Evolutionary conservation across 768 basidiomycete genomes (phyloP).

Genomic region (Phylloporus sp.): DNA sequence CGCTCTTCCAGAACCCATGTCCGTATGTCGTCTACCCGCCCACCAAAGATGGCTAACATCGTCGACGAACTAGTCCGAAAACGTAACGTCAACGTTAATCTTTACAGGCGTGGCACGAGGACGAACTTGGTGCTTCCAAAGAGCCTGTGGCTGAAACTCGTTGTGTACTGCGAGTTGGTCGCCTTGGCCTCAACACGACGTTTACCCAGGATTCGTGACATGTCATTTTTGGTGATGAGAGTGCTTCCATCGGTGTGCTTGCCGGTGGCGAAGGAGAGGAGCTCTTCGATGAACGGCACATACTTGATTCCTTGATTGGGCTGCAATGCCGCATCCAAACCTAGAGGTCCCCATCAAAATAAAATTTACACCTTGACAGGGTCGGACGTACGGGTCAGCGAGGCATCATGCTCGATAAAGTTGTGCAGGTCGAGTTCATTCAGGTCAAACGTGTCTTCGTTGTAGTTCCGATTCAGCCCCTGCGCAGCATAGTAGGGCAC

Average conservation of each 20-base stretch:
- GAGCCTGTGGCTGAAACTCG: slow-evolving; percentile 49
- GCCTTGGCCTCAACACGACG: slow-evolving; percentile 57
- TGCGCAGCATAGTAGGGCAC: slow-evolving; percentile 59
- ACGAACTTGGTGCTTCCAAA: slow-evolving; percentile 72
- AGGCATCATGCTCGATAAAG: slow-evolving; percentile 41
- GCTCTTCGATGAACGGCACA: slow-evolving; percentile 48
- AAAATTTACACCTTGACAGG: background rate
- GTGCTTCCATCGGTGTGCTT: slow-evolving; percentile 45
- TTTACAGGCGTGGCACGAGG: too few relatives aligned
- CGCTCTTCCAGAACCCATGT: slow-evolving; percentile 62
- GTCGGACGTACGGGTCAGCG: slow-evolving; percentile 30
- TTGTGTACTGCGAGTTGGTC: slow-evolving; percentile 56
- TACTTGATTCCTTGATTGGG: slow-evolving; percentile 54
- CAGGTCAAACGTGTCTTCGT: slow-evolving; percentile 57
- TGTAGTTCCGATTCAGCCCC: slow-evolving; percentile 54
- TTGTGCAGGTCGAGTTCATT: slow-evolving; percentile 70
- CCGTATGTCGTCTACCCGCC: slow-evolving; percentile 52
- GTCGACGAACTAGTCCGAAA: slow-evolving; percentile 52
- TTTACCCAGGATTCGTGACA: slow-evolving; percentile 54
- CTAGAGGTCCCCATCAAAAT: slow-evolving; percentile 31
- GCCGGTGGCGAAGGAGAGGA: slow-evolving; percentile 59
- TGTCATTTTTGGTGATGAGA: slow-evolving; percentile 53
- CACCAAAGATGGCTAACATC: slow-evolving; percentile 66
- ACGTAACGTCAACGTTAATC: background rate
- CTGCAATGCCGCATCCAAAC: slow-evolving; percentile 46